Percentiles rank a stretch among this genome's conserved stretches.
Conservation (phyloP, 192 early-diverging fungal genomes). For the Podila clonocystis region DNA sequence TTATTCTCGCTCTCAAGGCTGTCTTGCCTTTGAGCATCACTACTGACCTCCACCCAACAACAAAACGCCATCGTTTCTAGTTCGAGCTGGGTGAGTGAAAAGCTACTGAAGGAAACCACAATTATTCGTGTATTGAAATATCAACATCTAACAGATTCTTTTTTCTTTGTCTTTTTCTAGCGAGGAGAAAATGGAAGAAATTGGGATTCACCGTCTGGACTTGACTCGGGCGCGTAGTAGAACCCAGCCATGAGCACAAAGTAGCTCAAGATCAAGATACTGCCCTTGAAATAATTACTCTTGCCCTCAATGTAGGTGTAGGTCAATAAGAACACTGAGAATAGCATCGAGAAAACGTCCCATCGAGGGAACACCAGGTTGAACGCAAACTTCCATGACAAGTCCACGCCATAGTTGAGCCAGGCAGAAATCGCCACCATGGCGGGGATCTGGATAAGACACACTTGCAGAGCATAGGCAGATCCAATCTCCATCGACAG, state of each 20-base stretch:
- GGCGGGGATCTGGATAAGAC: conserved; percentile 94
- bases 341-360: conserved; percentile 56
- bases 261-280: conserved; percentile 88
- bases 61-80: too few relatives aligned
- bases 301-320: conserved; percentile 97
- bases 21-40: too few relatives aligned
- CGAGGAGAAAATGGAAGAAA: neutral
- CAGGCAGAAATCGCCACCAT: conserved; percentile 87
- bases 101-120: too few relatives aligned
- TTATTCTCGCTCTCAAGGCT: too few relatives aligned
- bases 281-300: conserved; percentile 96
- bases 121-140: too few relatives aligned
- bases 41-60: too few relatives aligned
- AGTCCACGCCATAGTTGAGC: conserved; percentile 51
- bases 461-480: conserved; percentile 95
- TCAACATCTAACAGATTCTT: too few relatives aligned
- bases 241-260: conserved; percentile 83
- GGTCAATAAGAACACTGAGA: conserved; percentile 78
- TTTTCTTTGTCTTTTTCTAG: too few relatives aligned
- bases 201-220: neutral
- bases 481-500: conserved; percentile 95
- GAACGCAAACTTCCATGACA: conserved; percentile 46
- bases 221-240: conserved; percentile 70
- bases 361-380: conserved; percentile 56
- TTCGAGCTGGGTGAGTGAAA: too few relatives aligned